Evolutionary conservation across 768 basidiomycete genomes (phyloP), one percentile per base, ranked within the genome.

Genomic region (Clitopilus hobsonii): DNA sequence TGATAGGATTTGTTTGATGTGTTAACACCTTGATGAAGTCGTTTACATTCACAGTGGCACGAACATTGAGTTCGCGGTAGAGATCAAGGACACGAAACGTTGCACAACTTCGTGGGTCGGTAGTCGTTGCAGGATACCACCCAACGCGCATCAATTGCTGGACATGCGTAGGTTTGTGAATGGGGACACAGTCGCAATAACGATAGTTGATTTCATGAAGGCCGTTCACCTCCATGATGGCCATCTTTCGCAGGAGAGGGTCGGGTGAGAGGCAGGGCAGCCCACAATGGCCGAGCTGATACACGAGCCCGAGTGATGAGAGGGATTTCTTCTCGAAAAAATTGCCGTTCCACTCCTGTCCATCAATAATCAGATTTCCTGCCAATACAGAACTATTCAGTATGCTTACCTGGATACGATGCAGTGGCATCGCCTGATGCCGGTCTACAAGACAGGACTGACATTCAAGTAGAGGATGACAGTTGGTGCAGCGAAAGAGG

Each of bases 81-180:
- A 41, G 45, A 2, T 68, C 50, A 0, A 72, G 60, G 3, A 68
- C 28, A 1, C 38, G 22, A 38, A 71, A 63, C 10, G 68, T 67
- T 8, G 69, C 63, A 6, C 61, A 63, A 1, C 67, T 63, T 38
- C 63, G 61, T 0, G 67, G 68, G 16, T 58, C 28, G 6, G 23
- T 52, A 5, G 53, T 49, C 2, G 69, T 69, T 16, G 64, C 61
- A n/a, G 71, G 69, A 29, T 48, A 67, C 18, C 60, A 54, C 0
- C 59, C 49, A 45, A 55, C 53, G 3, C 64, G 61, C 0, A 77
- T 65, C 0, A 76, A 63, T 53, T 77, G 72, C 5, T 54, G 55
- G 8, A 57, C 41, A 20, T 61, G 51, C 1, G 18, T 38, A 10
- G 47, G 47, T 7, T 54, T 7, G n/a, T 20, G 18, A 18, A 18